Evolutionary conservation across 495 filamentous ascomycete species (phyloP).

Genomic region (Xylaria cubensis): DNA sequence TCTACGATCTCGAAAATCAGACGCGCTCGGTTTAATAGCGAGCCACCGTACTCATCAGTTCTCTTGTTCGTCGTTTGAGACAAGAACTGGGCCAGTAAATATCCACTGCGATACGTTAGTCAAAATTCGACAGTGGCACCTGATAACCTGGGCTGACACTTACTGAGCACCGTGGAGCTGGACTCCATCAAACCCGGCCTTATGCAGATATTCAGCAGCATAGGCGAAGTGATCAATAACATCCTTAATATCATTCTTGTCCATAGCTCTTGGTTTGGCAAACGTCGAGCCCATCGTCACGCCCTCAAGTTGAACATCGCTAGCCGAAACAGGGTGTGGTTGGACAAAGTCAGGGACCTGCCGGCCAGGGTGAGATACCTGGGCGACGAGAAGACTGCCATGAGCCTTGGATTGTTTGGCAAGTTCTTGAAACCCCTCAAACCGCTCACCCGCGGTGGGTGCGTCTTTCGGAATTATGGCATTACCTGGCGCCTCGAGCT

Average conservation of each 20-base stretch:
- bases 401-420: conserved; percentile 57
- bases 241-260: conserved; percentile 55
- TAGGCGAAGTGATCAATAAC: conserved; percentile 62
- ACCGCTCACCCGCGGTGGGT: conserved; percentile 57
- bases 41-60: conserved; percentile 68
- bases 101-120: conserved; percentile 49
- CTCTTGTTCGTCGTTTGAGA: conserved; percentile 65
- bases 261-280: conserved; percentile 47
- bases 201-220: conserved; percentile 61
- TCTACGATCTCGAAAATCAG: conserved; percentile 60
- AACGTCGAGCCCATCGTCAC: conserved; percentile 27
- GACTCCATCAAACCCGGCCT: conserved; percentile 66
- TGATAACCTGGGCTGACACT: neutral
- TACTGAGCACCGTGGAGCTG: conserved; percentile 61
- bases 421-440: conserved; percentile 63
- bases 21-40: conserved; percentile 61
- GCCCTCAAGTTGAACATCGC: conserved; percentile 61
- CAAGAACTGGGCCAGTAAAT: conserved; percentile 71
- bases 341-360: conserved; percentile 58
- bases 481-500: conserved; percentile 65
- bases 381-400: conserved; percentile 62
- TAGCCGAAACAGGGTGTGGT: conserved; percentile 62
- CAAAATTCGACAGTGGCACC: neutral
- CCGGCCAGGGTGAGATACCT: conserved; percentile 70
- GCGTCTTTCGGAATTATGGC: conserved; percentile 59